Base-by-base conservation (phyloP, 2,329 filamentous ascomycete genomes). In the Cladophialophora chaetospira region DNA sequence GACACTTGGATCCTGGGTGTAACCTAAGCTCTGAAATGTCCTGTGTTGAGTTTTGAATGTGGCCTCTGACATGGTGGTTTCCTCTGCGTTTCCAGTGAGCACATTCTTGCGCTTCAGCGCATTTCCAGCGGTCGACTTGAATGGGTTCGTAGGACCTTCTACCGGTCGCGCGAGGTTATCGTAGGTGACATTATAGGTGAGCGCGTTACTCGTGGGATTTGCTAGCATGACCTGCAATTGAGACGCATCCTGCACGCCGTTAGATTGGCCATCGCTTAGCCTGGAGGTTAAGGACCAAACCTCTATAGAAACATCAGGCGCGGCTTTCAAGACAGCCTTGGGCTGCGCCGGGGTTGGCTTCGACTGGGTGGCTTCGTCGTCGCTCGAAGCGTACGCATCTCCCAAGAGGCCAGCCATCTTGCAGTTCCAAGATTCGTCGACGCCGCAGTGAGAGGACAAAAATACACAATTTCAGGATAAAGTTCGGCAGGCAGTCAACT, bases 11-110 rank as follows among this genome's bases (percentile, higher is more conserved):
- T 80, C 76, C 63, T 74, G 72, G 67, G 84, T 75, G 65, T 81
- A 82, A 2, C 79, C 79, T 43, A 80, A 64, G 61, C 88, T 82
- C 70, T 93, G 87, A 58, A 94, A 83, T 1, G 91, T 91, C 55
- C 91, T 87, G 70, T 97, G 92, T 63, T 94, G 91, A 68, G 84
- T 84, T 65, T 90, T 85, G 71, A 99, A 99, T 0, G 89, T 91
- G 62, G 93, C 85, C 68, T 97, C 94, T 72, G 90, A 96, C 63
- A 99, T 85, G 65, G 84, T 89, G 0, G 89, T 91, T 73, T 99
- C 93, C 65, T 94, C 83, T 1, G 94, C 94, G 67, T 84, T 88
- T 9, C 94, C 94, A 0, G 94, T 97, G 9, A 89, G 80, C 1
- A 92, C 81, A 61, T 91, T 93, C 69, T 92, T 93, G 58, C 89